phyloP scores from a whole-genome alignment of 257 asterid species.

The Craterostigma plantagineum region DNA sequence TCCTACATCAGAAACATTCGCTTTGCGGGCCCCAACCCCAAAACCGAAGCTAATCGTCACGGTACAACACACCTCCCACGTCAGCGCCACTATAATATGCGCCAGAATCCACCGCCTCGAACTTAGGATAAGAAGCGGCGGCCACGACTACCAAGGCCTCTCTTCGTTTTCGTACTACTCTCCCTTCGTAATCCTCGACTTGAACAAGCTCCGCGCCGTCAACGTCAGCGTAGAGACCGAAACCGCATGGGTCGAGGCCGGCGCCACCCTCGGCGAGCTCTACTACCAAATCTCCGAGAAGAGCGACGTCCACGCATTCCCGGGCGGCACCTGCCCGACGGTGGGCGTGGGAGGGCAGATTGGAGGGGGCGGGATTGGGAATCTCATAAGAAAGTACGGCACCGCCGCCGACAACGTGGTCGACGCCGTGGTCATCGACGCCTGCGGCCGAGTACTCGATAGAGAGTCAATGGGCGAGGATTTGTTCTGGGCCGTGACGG shows the following conservation, averaged over 20 bases:
- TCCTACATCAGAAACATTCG: too few relatives aligned
- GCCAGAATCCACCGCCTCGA: too few relatives aligned
- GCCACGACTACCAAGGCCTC: conserved; percentile 3
- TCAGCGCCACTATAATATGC: too few relatives aligned
- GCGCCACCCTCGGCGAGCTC: background rate
- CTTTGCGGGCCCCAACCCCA: too few relatives aligned
- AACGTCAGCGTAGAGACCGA: background rate
- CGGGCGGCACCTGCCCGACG: conserved; percentile 2
- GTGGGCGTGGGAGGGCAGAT: conserved; percentile 5
- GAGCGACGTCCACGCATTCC: background rate
- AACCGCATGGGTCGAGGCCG: conserved; percentile 1
- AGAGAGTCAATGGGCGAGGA: background rate
- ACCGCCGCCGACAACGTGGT: background rate
- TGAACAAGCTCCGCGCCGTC: background rate
- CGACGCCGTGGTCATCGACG: conserved; percentile 1
- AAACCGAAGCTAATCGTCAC: too few relatives aligned
- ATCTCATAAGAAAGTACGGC: conserved; percentile 2
- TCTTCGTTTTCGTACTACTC: background rate
- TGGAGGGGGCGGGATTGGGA: conserved; percentile 1
- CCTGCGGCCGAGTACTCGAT: background rate
- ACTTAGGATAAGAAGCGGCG: conserved; percentile 1
- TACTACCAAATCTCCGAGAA: conserved; percentile 1
- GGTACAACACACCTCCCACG: too few relatives aligned
- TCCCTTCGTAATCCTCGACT: background rate
- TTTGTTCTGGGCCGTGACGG: background rate